Evolutionary conservation across 768 basidiomycete genomes (phyloP).

Genomic region (Cyclocybe cylindracea): DNA sequence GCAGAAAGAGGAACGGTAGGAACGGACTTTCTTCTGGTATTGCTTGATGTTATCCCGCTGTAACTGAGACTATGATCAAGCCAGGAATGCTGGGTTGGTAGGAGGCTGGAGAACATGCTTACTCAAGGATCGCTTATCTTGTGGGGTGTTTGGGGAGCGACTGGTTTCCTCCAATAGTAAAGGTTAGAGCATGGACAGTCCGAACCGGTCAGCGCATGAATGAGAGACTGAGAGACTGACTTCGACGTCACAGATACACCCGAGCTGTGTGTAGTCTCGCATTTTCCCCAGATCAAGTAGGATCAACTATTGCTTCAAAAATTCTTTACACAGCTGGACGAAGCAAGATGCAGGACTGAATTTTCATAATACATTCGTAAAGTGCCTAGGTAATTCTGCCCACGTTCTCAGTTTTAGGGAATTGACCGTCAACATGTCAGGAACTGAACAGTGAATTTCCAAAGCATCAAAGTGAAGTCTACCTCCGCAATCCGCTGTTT

Average conservation of each 20-base stretch:
- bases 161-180: constrained; percentile 68
- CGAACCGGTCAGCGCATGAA: no score
- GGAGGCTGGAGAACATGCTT: constrained; percentile 31
- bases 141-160: constrained; percentile 84
- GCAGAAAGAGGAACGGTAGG: neutral
- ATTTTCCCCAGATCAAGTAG: no score
- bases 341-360: no score
- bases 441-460: constrained; percentile 44
- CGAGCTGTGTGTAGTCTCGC: neutral
- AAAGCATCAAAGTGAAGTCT: constrained; percentile 63
- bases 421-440: constrained; percentile 38
- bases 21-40: constrained; percentile 87
- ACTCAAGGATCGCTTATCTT: constrained; percentile 97
- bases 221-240: neutral
- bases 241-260: neutral
- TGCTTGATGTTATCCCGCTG: constrained; percentile 95
- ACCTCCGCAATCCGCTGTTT: constrained; percentile 54
- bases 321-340: no score
- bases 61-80: constrained; percentile 70
- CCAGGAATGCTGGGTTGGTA: constrained; percentile 7
- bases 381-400: neutral
- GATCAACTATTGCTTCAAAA: neutral
- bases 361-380: neutral
- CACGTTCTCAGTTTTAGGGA: constrained; percentile 19
- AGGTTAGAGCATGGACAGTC: constrained; percentile 1